Conservation (phyloP, 2,329 filamentous ascomycete species). For the Myrmaecium sp. region DNA sequence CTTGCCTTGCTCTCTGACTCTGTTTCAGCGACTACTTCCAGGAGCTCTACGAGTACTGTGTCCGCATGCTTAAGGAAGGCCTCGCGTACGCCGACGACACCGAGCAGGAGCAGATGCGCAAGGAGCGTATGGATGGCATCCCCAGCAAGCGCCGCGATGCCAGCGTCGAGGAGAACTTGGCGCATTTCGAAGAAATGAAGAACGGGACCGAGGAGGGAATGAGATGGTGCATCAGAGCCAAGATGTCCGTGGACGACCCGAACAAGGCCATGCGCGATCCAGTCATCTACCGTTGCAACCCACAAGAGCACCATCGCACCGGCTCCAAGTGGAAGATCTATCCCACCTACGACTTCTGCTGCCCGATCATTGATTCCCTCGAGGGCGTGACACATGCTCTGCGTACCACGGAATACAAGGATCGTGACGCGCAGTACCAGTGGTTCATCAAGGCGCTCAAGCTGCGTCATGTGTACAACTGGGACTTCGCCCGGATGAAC, state of each 20-base stretch:
- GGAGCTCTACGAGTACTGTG: slow-evolving; percentile 69
- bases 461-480: slow-evolving; percentile 63
- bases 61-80: slow-evolving; percentile 71
- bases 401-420: slow-evolving; percentile 73
- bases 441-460: slow-evolving; percentile 66
- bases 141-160: slow-evolving; percentile 67
- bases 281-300: slow-evolving; percentile 92
- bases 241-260: slow-evolving; percentile 77
- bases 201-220: slow-evolving; percentile 60
- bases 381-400: slow-evolving; percentile 75
- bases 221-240: slow-evolving; percentile 84
- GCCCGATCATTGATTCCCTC: slow-evolving; percentile 62
- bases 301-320: slow-evolving; percentile 56
- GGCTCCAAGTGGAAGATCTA: slow-evolving; percentile 71
- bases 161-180: slow-evolving; percentile 65
- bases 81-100: slow-evolving; percentile 93
- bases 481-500: slow-evolving; percentile 74
- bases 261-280: slow-evolving; percentile 96
- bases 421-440: slow-evolving; percentile 72
- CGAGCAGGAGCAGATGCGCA: slow-evolving; percentile 70
- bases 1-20: too few species aligned
- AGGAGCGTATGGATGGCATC: slow-evolving; percentile 70
- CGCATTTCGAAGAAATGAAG: slow-evolving; percentile 89
- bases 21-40: slow-evolving; percentile 94
- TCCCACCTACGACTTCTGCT: slow-evolving; percentile 76